Base-by-base conservation (phyloP, 169 alveolate species). In the Eimeria necatrix region DNA sequence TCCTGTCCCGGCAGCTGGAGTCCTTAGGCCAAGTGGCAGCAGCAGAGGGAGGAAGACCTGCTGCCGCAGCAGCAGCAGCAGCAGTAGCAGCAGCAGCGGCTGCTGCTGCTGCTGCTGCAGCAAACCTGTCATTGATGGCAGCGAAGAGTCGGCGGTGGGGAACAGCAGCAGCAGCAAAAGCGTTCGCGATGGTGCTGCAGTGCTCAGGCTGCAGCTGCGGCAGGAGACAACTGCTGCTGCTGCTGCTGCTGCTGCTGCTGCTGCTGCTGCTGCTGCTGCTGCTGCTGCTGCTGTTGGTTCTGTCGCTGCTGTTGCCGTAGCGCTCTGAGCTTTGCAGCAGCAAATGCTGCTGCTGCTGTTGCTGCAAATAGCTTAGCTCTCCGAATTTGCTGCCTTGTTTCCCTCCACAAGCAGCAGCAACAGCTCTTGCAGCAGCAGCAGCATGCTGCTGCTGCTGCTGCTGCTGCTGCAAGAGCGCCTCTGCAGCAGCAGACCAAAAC, bases 401-500 rank as follows among this genome's bases (percentile, higher is more conserved):
- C 8, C 10, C 3, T 1, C 22, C 22, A 26, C 26, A 14, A 6
- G 12, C n/a, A 6, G 26, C 26, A n/a, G 4, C 10, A 18, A 18
- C 73, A 61, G 22, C 26, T 18, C 41, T 26, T 18, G 73, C 73
- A 7, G 74, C 83, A 71, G 83, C 83, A 71, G 83, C 83, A 71
- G 83, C 51, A n/a, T 4, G 4, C 24, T 61, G 7, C 56, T 22
- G 53, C 83, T 6, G 16, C 83, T 32, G 41, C 74, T 61, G 16
- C 74, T 61, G 7, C 56, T 22, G 53, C 83, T 6, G 16, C 83
- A 71, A 4, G 20, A 71, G 83, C 56, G 83, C 52, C 49, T 71
- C 83, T n/a, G 83, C 83, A 71, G 83, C 83, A 71, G 83, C 83
- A 26, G 24, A 7, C 83, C 83, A 71, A 49, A 71, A 71, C 0